phyloP scores from a whole-genome alignment of 306 rosid genomes.

The Ormosia emarginata region DNA sequence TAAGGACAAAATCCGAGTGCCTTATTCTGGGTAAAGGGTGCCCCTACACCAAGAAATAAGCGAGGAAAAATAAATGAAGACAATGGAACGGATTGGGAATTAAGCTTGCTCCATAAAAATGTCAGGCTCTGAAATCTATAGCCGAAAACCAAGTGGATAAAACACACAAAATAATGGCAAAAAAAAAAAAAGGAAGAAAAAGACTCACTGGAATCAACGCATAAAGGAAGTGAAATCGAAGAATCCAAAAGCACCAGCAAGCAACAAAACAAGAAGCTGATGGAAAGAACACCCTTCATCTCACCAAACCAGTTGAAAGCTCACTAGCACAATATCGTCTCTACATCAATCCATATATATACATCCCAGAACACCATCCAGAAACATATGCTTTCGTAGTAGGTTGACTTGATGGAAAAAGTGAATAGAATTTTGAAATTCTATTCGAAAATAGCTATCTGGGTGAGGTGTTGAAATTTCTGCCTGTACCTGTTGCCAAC shows the following conservation, averaged over 20 bases:
- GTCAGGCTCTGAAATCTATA: neutral
- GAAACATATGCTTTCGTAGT: neutral
- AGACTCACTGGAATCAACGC: constrained; percentile 76
- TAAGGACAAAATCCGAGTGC: constrained; percentile 73
- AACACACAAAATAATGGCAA: neutral
- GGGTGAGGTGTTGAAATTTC: constrained; percentile 19
- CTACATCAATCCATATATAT: constrained; percentile 16
- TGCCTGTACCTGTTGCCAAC: constrained; percentile 11
- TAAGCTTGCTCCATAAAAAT: neutral
- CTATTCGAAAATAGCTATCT: neutral
- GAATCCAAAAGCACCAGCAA: constrained; percentile 52
- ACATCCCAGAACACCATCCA: constrained; percentile 10
- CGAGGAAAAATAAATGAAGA: neutral
- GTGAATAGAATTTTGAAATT: neutral
- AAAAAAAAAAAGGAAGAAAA: neutral
- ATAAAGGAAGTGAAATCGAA: constrained; percentile 70
- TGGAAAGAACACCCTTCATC: constrained; percentile 54
- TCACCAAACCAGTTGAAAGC: constrained; percentile 15
- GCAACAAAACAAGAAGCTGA: constrained; percentile 44
- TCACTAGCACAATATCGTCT: constrained; percentile 18
- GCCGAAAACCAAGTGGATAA: neutral
- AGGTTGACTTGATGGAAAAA: constrained; percentile 7
- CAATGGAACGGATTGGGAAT: neutral
- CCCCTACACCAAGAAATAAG: constrained; percentile 43
- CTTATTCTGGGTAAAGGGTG: constrained; percentile 51